Percentiles rank a stretch among this genome's conserved stretches.
Conservation (phyloP, 2,329 filamentous ascomycete genomes). For the Cyclaneusma minus region DNA sequence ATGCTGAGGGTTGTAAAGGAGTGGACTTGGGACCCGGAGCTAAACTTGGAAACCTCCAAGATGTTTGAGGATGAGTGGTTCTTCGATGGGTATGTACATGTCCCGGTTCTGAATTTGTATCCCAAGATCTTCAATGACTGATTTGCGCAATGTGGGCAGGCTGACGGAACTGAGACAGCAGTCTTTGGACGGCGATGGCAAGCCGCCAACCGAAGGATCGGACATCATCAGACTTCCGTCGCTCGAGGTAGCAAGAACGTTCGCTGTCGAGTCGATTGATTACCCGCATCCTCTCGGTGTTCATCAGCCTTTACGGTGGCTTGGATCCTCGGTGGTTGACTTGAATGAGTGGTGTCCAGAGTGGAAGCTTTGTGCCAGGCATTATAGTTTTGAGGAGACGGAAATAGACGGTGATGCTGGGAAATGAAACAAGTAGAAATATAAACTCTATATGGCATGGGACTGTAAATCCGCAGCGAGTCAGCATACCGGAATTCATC, state of each 20-base stretch:
- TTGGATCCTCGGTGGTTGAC: conserved; percentile 1
- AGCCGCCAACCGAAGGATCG: not conserved
- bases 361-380: conserved; percentile 10
- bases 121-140: too few species aligned
- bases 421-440: too few species aligned
- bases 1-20: conserved; percentile 13
- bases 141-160: too few species aligned
- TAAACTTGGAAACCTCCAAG: too few species aligned
- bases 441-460: too few species aligned
- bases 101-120: too few species aligned
- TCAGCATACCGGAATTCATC: too few species aligned
- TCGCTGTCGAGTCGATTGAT: conserved; percentile 17
- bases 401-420: too few species aligned
- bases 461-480: too few species aligned
- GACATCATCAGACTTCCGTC: conserved; percentile 8
- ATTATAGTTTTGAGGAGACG: conserved; percentile 1
- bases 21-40: too few species aligned
- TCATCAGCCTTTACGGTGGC: conserved; percentile 8
- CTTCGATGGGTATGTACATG: conserved; percentile 3
- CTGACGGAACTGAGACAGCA: too few species aligned
- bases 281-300: conserved; percentile 17
- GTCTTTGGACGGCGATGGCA: too few species aligned
- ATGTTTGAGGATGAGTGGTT: conserved; percentile 16
- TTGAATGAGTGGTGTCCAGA: conserved; percentile 14
- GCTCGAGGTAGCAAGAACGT: conserved; percentile 14